Base-by-base conservation (phyloP, 169 alveolate genomes). In the Theileria orientalis region DNA sequence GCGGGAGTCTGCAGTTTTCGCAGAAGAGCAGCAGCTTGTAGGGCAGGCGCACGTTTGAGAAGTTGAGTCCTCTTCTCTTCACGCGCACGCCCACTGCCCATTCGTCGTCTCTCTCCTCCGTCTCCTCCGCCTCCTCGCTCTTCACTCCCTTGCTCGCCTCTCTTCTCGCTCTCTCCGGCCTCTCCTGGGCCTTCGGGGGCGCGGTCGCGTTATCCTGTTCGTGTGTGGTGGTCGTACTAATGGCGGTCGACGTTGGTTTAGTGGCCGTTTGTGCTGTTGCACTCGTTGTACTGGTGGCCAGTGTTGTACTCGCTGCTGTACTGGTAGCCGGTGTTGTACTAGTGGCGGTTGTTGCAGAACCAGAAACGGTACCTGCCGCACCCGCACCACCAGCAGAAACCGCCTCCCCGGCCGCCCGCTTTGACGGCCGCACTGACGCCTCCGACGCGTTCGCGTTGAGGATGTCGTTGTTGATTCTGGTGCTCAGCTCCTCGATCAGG, bases 1-100 rank as follows among this genome's bases (percentile, higher is more conserved):
- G 74, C 21, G 92, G 92, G 2, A 89, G 61, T 76, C 83, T 89
- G 74, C 94, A 89, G 46, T 89, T 89, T 37, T 89, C 94, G 62
- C 94, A 89, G 30, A 89, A 51, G n/a, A 76, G 76, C 14, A 89
- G 69, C 59, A 82, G 29, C 59, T 77, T 76, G 54, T 59, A 63
- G 21, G 94, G 94, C 30, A 89, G 69, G 30, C 88, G 72, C 2
- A 83, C 73, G 49, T 82, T 73, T 42, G 78, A 75, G 60, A 89
- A 89, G 67, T 80, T 84, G 6, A 86, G 83, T 25, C 84, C 90
- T 32, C 88, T 79, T 68, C 67, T 89, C 59, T 72, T 66, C n/a
- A 76, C 75, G 0, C 51, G 13, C 46, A 79, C 69, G 30, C 87
- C 90, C 51, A 71, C 85, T 19, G 70, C 83, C 60, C 79, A 84